Conservation (phyloP, 1,284 basidiomycete genomes). For the Moesziomyces antarcticus region DNA sequence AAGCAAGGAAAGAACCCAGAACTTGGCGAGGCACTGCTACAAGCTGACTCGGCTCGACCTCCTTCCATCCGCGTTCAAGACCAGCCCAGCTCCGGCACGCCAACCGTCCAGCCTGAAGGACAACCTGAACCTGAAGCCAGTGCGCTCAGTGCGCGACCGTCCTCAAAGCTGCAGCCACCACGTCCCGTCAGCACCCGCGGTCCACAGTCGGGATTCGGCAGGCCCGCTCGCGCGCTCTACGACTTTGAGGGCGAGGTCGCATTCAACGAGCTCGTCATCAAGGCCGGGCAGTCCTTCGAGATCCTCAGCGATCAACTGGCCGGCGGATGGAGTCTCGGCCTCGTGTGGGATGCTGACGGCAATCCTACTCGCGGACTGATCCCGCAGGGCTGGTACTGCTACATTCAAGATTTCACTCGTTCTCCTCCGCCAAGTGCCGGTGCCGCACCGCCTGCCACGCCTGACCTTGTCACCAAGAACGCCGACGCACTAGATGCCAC, state of each 20-base stretch:
- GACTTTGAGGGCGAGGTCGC: slow-evolving; percentile 54
- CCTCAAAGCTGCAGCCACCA: slow-evolving; percentile 6
- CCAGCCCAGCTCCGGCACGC: background rate
- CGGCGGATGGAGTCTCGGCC: slow-evolving; percentile 58
- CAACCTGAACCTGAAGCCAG: background rate
- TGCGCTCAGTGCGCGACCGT: background rate
- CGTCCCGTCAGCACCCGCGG: slow-evolving; percentile 15
- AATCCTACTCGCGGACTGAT: slow-evolving; percentile 49
- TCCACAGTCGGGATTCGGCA: slow-evolving; percentile 38
- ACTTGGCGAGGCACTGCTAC: background rate
- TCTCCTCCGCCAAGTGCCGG: slow-evolving; percentile 20
- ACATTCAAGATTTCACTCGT: slow-evolving; percentile 50
- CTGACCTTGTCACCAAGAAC: slow-evolving; percentile 1
- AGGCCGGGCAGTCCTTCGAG: slow-evolving; percentile 53
- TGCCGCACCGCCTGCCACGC: slow-evolving; percentile 12
- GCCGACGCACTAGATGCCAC: background rate
- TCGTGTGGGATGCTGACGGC: slow-evolving; percentile 38
- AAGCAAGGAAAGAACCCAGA: background rate
- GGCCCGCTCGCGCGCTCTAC: slow-evolving; percentile 53
- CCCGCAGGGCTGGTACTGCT: slow-evolving; percentile 57
- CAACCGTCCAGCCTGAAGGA: background rate
- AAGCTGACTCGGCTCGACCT: slow-evolving; percentile 2
- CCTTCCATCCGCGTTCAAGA: slow-evolving; percentile 17
- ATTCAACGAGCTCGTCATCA: slow-evolving; percentile 56
- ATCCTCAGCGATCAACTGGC: slow-evolving; percentile 55